A percentile compares a stretch with the other conserved stretches of the same genome.
Conservation (phyloP, 371 early-diverging fungal genomes). For the Mucor lusitanicus region DNA sequence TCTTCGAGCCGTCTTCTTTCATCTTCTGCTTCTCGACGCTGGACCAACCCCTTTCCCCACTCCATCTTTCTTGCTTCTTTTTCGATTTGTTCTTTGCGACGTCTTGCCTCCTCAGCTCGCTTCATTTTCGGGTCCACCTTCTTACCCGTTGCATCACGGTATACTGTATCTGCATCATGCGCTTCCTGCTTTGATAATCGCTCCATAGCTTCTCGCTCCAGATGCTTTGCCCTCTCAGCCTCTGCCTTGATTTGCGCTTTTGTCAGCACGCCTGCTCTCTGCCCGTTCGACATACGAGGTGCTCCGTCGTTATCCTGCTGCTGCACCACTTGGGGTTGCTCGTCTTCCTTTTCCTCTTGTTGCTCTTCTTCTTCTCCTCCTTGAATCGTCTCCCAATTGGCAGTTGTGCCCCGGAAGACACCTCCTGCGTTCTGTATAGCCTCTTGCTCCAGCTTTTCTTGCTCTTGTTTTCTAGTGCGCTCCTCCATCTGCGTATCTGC, state of each 20-base stretch:
- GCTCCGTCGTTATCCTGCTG: slow-evolving; percentile 16
- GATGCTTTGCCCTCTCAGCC: slow-evolving; percentile 44
- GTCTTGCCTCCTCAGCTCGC: slow-evolving; percentile 60
- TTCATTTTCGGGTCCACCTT: slow-evolving; percentile 71
- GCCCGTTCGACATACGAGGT: slow-evolving; percentile 57
- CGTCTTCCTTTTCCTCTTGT: slow-evolving; percentile 39
- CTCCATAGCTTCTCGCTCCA: slow-evolving; percentile 38
- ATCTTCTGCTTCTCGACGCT: slow-evolving; percentile 60
- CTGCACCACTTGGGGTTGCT: slow-evolving; percentile 47
- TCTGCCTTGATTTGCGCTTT: slow-evolving; percentile 52
- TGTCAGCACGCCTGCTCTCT: slow-evolving; percentile 58
- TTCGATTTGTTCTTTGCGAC: slow-evolving; percentile 61
- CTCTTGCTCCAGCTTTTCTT: slow-evolving; percentile 8
- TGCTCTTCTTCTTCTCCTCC: slow-evolving; percentile 41
- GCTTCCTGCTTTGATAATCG: slow-evolving; percentile 36
- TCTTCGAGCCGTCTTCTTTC: slow-evolving; percentile 47
- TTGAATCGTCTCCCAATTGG: slow-evolving; percentile 52
- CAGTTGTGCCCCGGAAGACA: slow-evolving; percentile 39
- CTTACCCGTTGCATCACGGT: slow-evolving; percentile 77
- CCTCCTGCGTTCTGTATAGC: slow-evolving; percentile 16
- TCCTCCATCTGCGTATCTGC: slow-evolving; percentile 12
- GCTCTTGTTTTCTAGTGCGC: slow-evolving; percentile 21
- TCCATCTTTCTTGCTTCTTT: slow-evolving; percentile 67
- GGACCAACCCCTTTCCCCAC: slow-evolving; percentile 81
- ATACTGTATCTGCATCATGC: slow-evolving; percentile 73